Evolutionary conservation across 2,329 filamentous ascomycete species (phyloP).

Genomic region (Xylaria arbuscula): DNA sequence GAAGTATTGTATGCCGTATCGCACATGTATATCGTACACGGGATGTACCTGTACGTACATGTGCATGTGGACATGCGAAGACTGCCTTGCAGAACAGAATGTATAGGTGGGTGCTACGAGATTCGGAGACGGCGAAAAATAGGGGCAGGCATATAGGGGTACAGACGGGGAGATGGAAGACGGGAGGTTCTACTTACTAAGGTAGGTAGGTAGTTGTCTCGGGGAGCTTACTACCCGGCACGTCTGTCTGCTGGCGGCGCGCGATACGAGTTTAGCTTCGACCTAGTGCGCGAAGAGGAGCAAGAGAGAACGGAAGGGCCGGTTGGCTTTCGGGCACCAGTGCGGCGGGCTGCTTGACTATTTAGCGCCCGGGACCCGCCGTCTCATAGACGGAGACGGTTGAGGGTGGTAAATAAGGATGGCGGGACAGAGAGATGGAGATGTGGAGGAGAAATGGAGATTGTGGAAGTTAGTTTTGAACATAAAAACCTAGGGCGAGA

Average conservation of each 20-base stretch:
- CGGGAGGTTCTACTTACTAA: neutral
- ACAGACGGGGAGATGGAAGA: neutral
- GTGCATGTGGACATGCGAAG: neutral
- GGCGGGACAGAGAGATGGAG: neutral
- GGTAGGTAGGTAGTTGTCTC: too few species aligned
- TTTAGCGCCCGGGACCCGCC: neutral
- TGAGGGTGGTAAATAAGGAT: neutral
- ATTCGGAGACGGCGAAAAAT: neutral
- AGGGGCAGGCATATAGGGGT: neutral
- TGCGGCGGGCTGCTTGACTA: neutral
- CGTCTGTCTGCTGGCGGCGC: neutral
- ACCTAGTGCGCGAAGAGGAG: conserved; percentile 9
- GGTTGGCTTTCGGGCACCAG: conserved; percentile 6
- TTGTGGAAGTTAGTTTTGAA: too few species aligned
- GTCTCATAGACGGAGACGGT: conserved; percentile 7
- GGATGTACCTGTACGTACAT: neutral
- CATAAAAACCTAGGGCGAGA: too few species aligned
- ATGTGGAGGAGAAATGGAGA: conserved; percentile 4
- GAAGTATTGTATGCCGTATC: conserved; percentile 1
- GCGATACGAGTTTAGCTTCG: neutral
- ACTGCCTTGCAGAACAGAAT: neutral
- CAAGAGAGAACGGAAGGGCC: neutral
- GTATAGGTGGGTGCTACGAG: neutral
- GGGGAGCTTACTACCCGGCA: too few species aligned
- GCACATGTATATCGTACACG: neutral